phyloP scores from a whole-genome alignment of 345 rosid species.

The Euphorbia lathyris region DNA sequence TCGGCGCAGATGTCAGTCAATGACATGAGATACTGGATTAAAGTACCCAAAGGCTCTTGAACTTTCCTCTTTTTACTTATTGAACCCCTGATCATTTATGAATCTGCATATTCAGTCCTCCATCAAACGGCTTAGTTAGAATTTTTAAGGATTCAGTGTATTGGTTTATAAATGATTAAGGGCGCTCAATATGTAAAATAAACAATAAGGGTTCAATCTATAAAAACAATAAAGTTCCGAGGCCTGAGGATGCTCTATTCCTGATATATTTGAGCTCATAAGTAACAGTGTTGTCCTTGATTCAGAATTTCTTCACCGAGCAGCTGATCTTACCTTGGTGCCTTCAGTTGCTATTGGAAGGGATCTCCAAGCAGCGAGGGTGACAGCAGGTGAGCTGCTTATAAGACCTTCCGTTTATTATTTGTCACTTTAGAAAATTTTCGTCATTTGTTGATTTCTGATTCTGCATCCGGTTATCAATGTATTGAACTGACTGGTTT shows the following conservation, averaged over 20 bases:
- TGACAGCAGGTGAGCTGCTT: slow-evolving; percentile 68
- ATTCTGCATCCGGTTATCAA: background rate
- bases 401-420: background rate
- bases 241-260: background rate
- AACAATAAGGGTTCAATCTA: too few relatives aligned
- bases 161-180: background rate
- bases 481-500: slow-evolving; percentile 18
- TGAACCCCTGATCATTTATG: background rate
- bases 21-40: background rate
- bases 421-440: background rate
- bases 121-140: background rate
- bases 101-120: background rate
- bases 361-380: slow-evolving; percentile 81
- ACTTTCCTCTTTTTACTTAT: background rate
- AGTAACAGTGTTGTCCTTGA: slow-evolving; percentile 3
- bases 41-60: background rate
- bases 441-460: background rate
- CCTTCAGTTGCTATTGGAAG: slow-evolving; percentile 88
- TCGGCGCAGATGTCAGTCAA: background rate
- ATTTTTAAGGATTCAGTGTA: background rate
- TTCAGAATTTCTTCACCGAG: slow-evolving; percentile 94
- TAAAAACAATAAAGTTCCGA: too few relatives aligned
- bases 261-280: background rate
- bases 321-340: slow-evolving; percentile 95
- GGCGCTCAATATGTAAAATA: background rate